Percentiles rank a stretch among this genome's conserved stretches.
phyloP scores from a whole-genome alignment of 2,329 filamentous ascomycete species.

The Blastomyces silverae region DNA sequence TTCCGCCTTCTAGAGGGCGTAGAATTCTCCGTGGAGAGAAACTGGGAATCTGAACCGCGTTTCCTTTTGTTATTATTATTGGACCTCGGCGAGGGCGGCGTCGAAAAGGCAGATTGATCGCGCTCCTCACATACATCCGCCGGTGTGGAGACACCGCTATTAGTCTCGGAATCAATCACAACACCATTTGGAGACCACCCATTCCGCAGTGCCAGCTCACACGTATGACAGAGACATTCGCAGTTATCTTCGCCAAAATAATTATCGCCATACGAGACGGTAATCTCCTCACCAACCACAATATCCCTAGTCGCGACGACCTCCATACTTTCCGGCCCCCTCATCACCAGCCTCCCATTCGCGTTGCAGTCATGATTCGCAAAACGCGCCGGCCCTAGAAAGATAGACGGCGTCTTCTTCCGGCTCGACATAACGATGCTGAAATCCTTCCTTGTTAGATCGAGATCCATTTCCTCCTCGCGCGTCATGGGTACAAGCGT shows the following conservation, averaged over 20 bases:
- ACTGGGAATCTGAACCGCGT: conserved; percentile 7
- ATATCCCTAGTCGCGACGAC: conserved; percentile 81
- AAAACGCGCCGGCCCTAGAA: conserved; percentile 90
- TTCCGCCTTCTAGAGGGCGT: conserved; percentile 13
- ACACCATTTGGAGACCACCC: conserved; percentile 63
- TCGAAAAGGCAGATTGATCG: conserved; percentile 11
- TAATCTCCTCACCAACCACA: conserved; percentile 84
- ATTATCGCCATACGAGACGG: conserved; percentile 88
- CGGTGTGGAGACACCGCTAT: conserved; percentile 32
- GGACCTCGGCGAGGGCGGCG: conserved; percentile 11
- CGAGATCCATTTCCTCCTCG: conserved; percentile 79
- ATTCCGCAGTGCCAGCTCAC: conserved; percentile 67
- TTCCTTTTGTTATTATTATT: conserved; percentile 18
- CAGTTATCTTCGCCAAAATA: conserved; percentile 95
- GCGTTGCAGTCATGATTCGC: conserved; percentile 95
- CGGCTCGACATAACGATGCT: conserved; percentile 92
- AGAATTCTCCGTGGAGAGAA: not conserved
- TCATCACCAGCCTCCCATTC: conserved; percentile 80
- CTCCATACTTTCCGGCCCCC: conserved; percentile 78
- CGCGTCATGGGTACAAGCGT: conserved; percentile 89
- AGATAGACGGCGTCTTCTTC: conserved; percentile 82
- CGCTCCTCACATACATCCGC: conserved; percentile 20
- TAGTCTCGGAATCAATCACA: conserved; percentile 32
- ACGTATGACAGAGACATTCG: conserved; percentile 86
- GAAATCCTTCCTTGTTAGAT: conserved; percentile 81